Percentiles rank a stretch among this genome's conserved stretches.
These are phyloP conservation scores for Tetracladium setigerum DNA, from an alignment of 495 filamentous ascomycete species.

Conservation along the genomic window DNA sequence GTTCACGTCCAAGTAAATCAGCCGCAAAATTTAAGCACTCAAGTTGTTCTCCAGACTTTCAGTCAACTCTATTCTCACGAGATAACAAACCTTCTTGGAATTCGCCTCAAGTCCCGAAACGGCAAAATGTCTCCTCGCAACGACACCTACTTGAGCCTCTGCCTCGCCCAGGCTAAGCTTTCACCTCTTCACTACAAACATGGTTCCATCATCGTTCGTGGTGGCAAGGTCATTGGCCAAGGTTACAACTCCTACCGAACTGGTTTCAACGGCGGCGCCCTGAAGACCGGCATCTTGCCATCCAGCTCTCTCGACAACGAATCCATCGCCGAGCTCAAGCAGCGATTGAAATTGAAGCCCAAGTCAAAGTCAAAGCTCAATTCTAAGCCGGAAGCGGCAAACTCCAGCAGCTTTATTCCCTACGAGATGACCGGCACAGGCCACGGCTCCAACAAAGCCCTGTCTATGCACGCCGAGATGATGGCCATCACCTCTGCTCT, in stretches of 20 bases:
- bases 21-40: too few relatives aligned
- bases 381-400: slow-evolving; percentile 6
- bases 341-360: slow-evolving; percentile 18
- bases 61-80: too few relatives aligned
- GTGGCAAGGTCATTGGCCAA: slow-evolving; percentile 43
- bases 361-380: slow-evolving; percentile 27
- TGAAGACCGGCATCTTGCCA: slow-evolving; percentile 37
- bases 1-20: too few relatives aligned
- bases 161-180: slow-evolving; percentile 42
- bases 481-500: slow-evolving; percentile 47
- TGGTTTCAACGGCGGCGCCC: slow-evolving; percentile 38
- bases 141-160: slow-evolving; percentile 36
- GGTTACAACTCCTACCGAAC: slow-evolving; percentile 40
- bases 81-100: too few relatives aligned
- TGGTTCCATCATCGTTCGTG: slow-evolving; percentile 42
- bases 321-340: slow-evolving; percentile 24
- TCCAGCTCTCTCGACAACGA: slow-evolving; percentile 22
- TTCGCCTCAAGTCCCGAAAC: neutral
- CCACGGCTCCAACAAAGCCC: slow-evolving; percentile 26
- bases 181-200: slow-evolving; percentile 43
- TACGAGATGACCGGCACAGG: slow-evolving; percentile 13
- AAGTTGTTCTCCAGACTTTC: too few relatives aligned
- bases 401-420: slow-evolving; percentile 12
- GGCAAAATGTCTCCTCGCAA: slow-evolving; percentile 21
- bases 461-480: slow-evolving; percentile 49